Conservation (phyloP, 2,329 filamentous ascomycete genomes). For the Whalleya microplaca region DNA sequence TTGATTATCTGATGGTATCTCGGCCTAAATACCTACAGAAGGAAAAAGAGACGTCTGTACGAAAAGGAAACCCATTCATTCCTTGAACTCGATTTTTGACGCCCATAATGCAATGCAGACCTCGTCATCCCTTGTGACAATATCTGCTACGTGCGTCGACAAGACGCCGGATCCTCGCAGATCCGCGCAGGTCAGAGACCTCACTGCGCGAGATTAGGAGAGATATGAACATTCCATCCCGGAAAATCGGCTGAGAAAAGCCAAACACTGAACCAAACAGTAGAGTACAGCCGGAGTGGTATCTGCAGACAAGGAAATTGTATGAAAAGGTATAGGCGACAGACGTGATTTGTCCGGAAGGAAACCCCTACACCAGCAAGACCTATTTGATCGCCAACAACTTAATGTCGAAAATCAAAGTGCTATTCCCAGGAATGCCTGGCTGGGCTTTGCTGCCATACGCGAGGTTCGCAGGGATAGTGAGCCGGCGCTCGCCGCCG, state of each 20-base stretch:
- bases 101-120: constrained; percentile 56
- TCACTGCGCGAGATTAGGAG: constrained; percentile 40
- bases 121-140: constrained; percentile 53
- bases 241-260: constrained; percentile 4
- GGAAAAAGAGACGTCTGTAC: constrained; percentile 24
- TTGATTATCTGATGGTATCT: constrained; percentile 17
- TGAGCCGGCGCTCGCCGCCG: constrained; percentile 91
- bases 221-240: constrained; percentile 18
- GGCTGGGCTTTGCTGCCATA: constrained; percentile 85
- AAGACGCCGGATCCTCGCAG: constrained; percentile 45
- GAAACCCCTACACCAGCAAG: neutral
- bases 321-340: constrained; percentile 9
- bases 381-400: constrained; percentile 79
- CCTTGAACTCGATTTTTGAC: constrained; percentile 44
- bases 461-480: constrained; percentile 82
- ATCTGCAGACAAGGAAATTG: constrained; percentile 28
- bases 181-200: constrained; percentile 53
- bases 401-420: constrained; percentile 90
- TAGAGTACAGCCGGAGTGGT: constrained; percentile 36
- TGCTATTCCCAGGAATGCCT: constrained; percentile 90
- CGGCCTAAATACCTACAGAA: constrained; percentile 19
- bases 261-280: constrained; percentile 10
- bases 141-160: constrained; percentile 43
- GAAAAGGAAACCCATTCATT: constrained; percentile 34
- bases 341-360: neutral